Evolutionary conservation across 1,139 yeast species (phyloP), one percentile per base, ranked within the genome.

Genomic region (Kodamaea sp.): DNA sequence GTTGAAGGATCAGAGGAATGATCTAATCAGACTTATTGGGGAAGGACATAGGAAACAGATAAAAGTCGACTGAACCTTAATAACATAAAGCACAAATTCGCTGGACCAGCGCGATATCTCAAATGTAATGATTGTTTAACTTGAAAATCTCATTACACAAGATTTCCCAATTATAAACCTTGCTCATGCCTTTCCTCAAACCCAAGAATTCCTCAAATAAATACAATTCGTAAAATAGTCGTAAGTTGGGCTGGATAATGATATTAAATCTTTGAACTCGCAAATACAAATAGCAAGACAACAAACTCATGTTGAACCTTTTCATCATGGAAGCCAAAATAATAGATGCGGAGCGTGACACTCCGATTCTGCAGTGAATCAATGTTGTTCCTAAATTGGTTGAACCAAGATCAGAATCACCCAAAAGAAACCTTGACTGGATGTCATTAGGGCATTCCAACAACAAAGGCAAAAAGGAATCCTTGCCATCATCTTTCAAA

Each of bases 291-390:
- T 88, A 89, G 3, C 95, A 90, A 32, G 83, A 71, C 11, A 89
- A 73, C 26, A 89, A 61, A 29, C 80, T 79, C 39, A 86, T 68
- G 19, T 76, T 66, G 39, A 80, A 64, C 33, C 86, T 64, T 46
- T 79, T 82, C 95, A 89, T 88, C 38, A 87, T 83, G 52, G 86
- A 90, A 3, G 97, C 96, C 44, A 89, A 86, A 46, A 95, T 84
- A 25, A 90, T 84, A 0, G 95, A 81, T 0, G 96, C 97, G 15
- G 94, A 83, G 37, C 97, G 67, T 0, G 95, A 86, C 4, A 89
- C 97, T 1, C 97, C 97, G 37, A 86, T 95, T 51, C 88, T 81
- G 55, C 97, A 89, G 55, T 89, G 96, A 12, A 87, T 88, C 35
- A 89, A 63, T 0, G 87, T 81, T 16, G 39, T 29, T 5, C 12